Evolutionary conservation across 257 asterid species (phyloP).

Genomic region (Leptodermis oblonga): DNA sequence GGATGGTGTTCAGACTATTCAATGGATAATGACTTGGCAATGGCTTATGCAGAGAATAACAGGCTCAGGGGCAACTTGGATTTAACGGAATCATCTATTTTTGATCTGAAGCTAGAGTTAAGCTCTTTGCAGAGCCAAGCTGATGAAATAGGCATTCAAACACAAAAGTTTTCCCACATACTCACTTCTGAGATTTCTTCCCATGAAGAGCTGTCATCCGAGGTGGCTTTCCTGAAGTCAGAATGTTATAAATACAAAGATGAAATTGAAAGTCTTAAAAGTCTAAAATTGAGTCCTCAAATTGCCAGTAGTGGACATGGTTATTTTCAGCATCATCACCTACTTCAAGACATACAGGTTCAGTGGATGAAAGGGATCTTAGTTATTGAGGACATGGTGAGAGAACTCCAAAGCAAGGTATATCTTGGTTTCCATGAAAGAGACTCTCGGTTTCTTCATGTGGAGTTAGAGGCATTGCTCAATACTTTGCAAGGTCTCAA

Average conservation of each 20-base stretch:
- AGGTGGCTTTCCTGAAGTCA: conserved; percentile 56
- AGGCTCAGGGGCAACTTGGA: conserved; percentile 71
- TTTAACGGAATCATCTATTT: conserved; percentile 67
- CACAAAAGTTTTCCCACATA: conserved; percentile 45
- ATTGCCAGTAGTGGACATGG: conserved; percentile 25
- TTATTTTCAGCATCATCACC: conserved; percentile 32
- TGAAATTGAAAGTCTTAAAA: conserved; percentile 49
- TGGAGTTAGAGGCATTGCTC: conserved; percentile 61
- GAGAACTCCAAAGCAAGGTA: conserved; percentile 59
- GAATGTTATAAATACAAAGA: conserved; percentile 66
- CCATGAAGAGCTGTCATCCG: conserved; percentile 53
- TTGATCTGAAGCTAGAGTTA: conserved; percentile 76
- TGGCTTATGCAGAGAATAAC: conserved; percentile 63
- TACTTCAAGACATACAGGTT: conserved; percentile 34
- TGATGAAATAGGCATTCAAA: conserved; percentile 64
- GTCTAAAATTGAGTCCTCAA: conserved; percentile 45
- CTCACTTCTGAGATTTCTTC: conserved; percentile 67
- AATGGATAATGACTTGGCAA: conserved; percentile 52
- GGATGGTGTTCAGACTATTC: conserved; percentile 63
- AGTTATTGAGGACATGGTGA: conserved; percentile 54
- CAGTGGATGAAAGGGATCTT: conserved; percentile 49
- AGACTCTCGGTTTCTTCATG: conserved; percentile 49
- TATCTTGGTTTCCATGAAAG: conserved; percentile 42
- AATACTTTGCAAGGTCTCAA: conserved; percentile 50
- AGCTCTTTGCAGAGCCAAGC: conserved; percentile 68